phyloP scores from a whole-genome alignment of 768 basidiomycete species.

The Russula lepida region DNA sequence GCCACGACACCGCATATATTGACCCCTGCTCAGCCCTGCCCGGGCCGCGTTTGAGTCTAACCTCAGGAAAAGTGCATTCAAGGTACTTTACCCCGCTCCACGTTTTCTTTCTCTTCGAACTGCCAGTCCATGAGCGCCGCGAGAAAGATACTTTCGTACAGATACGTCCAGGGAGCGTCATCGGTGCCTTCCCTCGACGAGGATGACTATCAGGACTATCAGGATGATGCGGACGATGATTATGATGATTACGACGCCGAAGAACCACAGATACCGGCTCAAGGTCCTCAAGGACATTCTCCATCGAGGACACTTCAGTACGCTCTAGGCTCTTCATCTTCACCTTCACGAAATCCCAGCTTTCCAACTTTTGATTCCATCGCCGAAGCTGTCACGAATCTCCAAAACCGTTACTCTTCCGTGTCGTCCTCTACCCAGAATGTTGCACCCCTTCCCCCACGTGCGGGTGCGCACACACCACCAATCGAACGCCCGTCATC shows the following conservation, averaged over 20 bases:
- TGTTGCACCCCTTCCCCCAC: background rate
- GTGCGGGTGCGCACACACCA: background rate
- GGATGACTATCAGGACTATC: slow-evolving; percentile 10
- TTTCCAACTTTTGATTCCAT: slow-evolving; percentile 17
- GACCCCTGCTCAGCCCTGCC: background rate
- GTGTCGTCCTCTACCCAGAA: background rate
- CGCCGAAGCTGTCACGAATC: slow-evolving; percentile 14
- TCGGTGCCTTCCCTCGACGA: slow-evolving; percentile 11
- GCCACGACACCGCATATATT: too few species aligned
- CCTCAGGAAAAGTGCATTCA: background rate
- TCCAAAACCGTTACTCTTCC: slow-evolving; percentile 14
- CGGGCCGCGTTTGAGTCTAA: background rate
- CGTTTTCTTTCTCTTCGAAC: background rate
- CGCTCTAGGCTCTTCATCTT: slow-evolving; percentile 12
- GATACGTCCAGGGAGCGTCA: slow-evolving; percentile 12
- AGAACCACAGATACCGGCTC: background rate
- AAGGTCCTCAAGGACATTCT: slow-evolving; percentile 1
- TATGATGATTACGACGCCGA: slow-evolving; percentile 8
- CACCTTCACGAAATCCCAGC: background rate
- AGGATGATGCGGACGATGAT: background rate
- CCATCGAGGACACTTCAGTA: slow-evolving; percentile 14
- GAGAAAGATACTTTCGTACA: slow-evolving; percentile 10
- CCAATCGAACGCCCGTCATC: slow-evolving; percentile 7
- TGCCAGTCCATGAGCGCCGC: background rate
- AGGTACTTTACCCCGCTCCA: background rate